Base-by-base conservation (phyloP, 2,329 filamentous ascomycete genomes). In the Fusarium sp. region DNA sequence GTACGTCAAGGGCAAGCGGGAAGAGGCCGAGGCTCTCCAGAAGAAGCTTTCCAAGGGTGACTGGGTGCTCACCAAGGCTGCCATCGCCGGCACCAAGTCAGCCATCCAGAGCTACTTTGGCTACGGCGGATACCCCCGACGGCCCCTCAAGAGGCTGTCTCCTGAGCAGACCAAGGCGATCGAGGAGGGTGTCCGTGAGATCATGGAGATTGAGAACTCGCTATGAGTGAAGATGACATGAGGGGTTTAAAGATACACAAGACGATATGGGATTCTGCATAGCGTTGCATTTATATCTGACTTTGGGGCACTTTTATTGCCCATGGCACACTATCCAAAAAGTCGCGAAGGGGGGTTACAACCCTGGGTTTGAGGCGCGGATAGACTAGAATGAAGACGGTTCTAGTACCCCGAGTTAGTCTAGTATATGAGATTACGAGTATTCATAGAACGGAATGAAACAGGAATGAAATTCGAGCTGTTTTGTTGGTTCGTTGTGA, bases 71-170 rank as follows among this genome's bases (percentile, higher is more conserved):
- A 97, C 94, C 71, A 95, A 95, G 85, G 88, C 92, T 0, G 93
- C 93, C 54, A 95, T 97, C 77, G 92, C 94, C 1, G 94, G 94
- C n/a, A 97, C 95, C 25, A 97, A 97, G 87, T 90, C 90, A 75
- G 94, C 93, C 12, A 91, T 97, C 77, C 91, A 97, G 85, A 90
- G 86, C 75, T 95, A 95, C 82, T 95, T 90, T 80, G 94, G 94
- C 58, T 97, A 97, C 81, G 94, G 94, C 32, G 93, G 93, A 4
- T 90, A 91, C 81, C 93, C 94, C 6, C 89, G 95, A 69, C 87
- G 89, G 77, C 94, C 94, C 62, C 87, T 95, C 74, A 92, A 91
- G 86, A 87, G 90, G 69, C 83, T 94, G 60, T 87, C 89, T 45
- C 83, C 90, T 78, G 90, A 88, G 43, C 86, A 86, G 78, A 85